phyloP scores from a whole-genome alignment of 2,329 filamentous ascomycete species.

The Penicillium sp. region DNA sequence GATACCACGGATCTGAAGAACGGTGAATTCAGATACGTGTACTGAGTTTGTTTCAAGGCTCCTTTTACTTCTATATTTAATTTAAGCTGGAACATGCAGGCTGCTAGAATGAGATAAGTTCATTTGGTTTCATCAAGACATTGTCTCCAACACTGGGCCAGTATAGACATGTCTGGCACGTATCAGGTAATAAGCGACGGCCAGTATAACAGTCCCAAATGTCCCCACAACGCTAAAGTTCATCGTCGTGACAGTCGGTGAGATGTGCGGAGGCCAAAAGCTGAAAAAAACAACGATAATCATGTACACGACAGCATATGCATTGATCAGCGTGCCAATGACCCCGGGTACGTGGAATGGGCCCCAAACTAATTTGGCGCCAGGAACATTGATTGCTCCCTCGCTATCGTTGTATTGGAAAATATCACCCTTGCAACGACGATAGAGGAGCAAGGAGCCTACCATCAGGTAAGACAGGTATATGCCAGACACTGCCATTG shows the following conservation, averaged over 20 bases:
- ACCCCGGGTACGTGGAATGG: slow-evolving; percentile 8
- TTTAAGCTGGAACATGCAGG: neutral
- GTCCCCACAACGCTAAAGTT: slow-evolving; percentile 11
- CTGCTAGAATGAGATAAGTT: neutral
- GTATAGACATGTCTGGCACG: slow-evolving; percentile 7
- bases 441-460: slow-evolving; percentile 1
- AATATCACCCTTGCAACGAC: neutral
- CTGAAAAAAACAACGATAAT: slow-evolving; percentile 12
- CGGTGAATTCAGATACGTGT: slow-evolving; percentile 46
- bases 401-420: neutral
- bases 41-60: slow-evolving; percentile 8
- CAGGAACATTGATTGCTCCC: neutral
- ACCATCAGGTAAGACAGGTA: slow-evolving; percentile 12
- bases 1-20: slow-evolving; percentile 40
- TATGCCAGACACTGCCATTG: slow-evolving; percentile 12
- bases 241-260: slow-evolving; percentile 3
- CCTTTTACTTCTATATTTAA: neutral
- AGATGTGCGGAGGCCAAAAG: slow-evolving; percentile 9
- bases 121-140: neutral
- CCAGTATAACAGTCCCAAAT: slow-evolving; percentile 3
- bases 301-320: slow-evolving; percentile 10
- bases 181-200: slow-evolving; percentile 3
- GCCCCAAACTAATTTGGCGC: slow-evolving; percentile 22
- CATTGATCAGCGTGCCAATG: slow-evolving; percentile 5
- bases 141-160: slow-evolving; percentile 7